Conservation (phyloP, 257 asterid genomes). For the Rhazya stricta region DNA sequence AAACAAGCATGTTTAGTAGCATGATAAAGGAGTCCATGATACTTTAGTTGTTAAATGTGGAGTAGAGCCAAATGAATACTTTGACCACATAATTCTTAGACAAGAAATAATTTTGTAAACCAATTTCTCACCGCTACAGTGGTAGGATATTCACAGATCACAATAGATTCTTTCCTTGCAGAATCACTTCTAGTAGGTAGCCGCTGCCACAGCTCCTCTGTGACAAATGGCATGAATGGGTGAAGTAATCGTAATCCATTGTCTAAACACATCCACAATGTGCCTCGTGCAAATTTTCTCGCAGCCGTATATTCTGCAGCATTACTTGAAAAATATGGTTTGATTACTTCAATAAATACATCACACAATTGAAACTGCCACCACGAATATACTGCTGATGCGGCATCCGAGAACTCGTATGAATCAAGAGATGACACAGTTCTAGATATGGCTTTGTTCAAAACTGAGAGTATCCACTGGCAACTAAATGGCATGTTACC, state of each 20-base stretch:
- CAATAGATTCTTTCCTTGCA: constrained; percentile 68
- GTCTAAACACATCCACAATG: constrained; percentile 89
- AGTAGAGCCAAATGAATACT: not conserved
- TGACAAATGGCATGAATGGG: constrained; percentile 94
- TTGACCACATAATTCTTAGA: not conserved
- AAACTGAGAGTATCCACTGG: constrained; percentile 86
- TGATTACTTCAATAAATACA: constrained; percentile 88
- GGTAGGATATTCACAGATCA: constrained; percentile 81
- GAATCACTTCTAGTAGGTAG: constrained; percentile 61
- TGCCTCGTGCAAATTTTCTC: constrained; percentile 70
- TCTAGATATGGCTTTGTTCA: constrained; percentile 79
- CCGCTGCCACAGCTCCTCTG: constrained; percentile 98
- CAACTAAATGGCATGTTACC: constrained; percentile 79
- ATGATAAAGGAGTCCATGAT: not conserved
- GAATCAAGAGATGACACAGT: constrained; percentile 60
- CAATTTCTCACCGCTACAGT: constrained; percentile 43
- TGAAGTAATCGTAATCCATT: constrained; percentile 81
- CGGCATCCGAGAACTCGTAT: constrained; percentile 88
- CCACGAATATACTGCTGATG: constrained; percentile 79
- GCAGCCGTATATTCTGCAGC: constrained; percentile 41
- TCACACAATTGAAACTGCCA: constrained; percentile 94
- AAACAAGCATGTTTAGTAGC: not conserved
- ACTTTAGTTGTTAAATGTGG: not conserved
- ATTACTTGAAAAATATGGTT: constrained; percentile 65
- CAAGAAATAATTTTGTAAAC: not conserved